Conservation (phyloP, 2,329 filamentous ascomycete species). For the Purpureocillium lavendulum region DNA sequence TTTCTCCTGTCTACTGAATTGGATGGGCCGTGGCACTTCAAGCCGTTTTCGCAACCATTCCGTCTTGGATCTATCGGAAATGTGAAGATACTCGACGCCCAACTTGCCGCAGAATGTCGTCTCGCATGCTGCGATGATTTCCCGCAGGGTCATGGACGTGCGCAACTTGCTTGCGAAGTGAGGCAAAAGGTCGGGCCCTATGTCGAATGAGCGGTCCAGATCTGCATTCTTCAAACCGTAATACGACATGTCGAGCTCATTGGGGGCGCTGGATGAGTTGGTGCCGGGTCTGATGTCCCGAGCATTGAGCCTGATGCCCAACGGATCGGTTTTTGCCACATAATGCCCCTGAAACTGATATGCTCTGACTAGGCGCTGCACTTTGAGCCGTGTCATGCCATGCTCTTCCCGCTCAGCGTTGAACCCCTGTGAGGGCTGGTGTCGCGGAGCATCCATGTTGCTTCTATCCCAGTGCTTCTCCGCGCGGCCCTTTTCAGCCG, state of each 20-base stretch:
- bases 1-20: conserved; percentile 97
- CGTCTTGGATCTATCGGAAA: conserved; percentile 92
- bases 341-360: conserved; percentile 98
- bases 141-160: conserved; percentile 91
- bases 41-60: conserved; percentile 96
- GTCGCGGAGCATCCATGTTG: no score
- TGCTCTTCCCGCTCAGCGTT: no score
- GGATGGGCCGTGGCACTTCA: conserved; percentile 89
- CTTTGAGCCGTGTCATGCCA: conserved; percentile 54
- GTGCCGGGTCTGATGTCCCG: no score
- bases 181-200: conserved; percentile 90
- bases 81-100: conserved; percentile 97
- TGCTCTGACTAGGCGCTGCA: conserved; percentile 90
- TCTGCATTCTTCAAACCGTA: conserved; percentile 95
- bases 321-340: conserved; percentile 93
- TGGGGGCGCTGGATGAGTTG: conserved; percentile 48
- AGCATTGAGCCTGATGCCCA: conserved; percentile 61
- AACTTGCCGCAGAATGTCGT: conserved; percentile 93
- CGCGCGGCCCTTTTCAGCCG: no score
- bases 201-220: conserved; percentile 80
- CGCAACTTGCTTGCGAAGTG: conserved; percentile 81
- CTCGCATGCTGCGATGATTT: conserved; percentile 90
- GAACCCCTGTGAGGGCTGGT: no score
- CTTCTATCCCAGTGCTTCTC: no score
- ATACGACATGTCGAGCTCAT: conserved; percentile 84